These are phyloP conservation scores for Ramicandelaber brevisporus DNA, from an alignment of 192 early-diverging fungal species.

Conservation along the genomic window DNA sequence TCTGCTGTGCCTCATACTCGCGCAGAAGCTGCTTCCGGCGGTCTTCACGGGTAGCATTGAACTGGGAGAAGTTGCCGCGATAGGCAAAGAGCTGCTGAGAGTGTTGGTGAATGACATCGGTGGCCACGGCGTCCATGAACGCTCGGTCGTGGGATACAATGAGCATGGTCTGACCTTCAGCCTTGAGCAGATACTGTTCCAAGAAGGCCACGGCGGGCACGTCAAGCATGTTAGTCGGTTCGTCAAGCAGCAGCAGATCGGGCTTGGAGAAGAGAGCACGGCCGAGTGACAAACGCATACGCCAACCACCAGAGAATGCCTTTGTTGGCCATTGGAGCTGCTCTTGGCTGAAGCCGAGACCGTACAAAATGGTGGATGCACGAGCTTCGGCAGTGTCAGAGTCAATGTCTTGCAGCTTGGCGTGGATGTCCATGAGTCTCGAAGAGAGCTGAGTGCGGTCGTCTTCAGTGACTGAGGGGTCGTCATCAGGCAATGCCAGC, in stretches of 20 bases:
- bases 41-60: conserved; percentile 73
- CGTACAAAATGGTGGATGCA: conserved; percentile 83
- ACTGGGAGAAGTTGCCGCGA: conserved; percentile 81
- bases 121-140: conserved; percentile 92
- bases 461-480: conserved; percentile 26
- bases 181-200: conserved; percentile 77
- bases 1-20: conserved; percentile 91
- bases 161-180: conserved; percentile 73
- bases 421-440: conserved; percentile 58
- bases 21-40: conserved; percentile 69
- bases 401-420: conserved; percentile 80
- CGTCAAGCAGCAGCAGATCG: conserved; percentile 70
- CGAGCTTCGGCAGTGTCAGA: conserved; percentile 89
- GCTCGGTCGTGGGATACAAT: conserved; percentile 96
- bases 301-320: conserved; percentile 97
- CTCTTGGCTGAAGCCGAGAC: conserved; percentile 72
- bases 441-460: conserved; percentile 19
- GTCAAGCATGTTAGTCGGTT: conserved; percentile 79
- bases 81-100: conserved; percentile 83
- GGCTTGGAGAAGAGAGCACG: conserved; percentile 93
- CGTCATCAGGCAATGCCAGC: conserved; percentile 18
- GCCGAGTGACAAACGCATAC: conserved; percentile 93
- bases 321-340: conserved; percentile 66
- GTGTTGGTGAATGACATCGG: conserved; percentile 91
- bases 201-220: conserved; percentile 97